Evolutionary conservation across 345 rosid species (phyloP), one percentile per base, ranked within the genome.

Genomic region (Boechera retrofracta): DNA sequence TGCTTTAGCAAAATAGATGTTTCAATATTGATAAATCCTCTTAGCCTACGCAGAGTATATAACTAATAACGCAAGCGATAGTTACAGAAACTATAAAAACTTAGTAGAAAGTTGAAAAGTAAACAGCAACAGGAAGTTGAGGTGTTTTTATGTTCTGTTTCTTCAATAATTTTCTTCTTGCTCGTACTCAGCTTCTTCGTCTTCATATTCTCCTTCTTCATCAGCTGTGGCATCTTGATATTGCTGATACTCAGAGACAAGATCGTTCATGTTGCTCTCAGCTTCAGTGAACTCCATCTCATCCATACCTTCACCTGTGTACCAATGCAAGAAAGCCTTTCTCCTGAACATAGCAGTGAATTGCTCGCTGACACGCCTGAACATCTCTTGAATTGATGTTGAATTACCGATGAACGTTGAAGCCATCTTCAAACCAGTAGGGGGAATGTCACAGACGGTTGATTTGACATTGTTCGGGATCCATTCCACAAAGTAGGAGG

Each of bases 191-290:
- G 68, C 80, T 16, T 80, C 87, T 42, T 75, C 79, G 1, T 86
- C 94, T 49, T 89, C 87, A 3, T 87, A 82, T 0, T 83, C 84
- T 13, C 82, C 88, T 68, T 89, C 94, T 45, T 89, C 94, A 24
- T 88, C 92, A 0, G 94, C 91, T 0, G 90, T 86, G 32, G 94
- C 94, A 82, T 89, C 94, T 69, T 89, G 94, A 74, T 89, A 89
- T 74, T 89, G 91, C 81, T 89, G 94, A 54, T 89, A 89, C 83
- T 89, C 91, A 0, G 90, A 85, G 16, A 89, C 94, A 57, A 89
- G 72, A 56, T 89, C 94, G 4, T 89, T 89, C 94, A 89, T 89
- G 85, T 89, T 89, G 79, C 91, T 89, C 74, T 89, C 93, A 0
- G 91, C 94, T 80, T 89, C 89, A 0, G 89, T 86, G 45, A 87